Percentiles rank a stretch among this genome's conserved stretches.
These are phyloP conservation scores for Solanum bulbocastanum DNA, from an alignment of 257 asterid genomes.

Conservation along the genomic window DNA sequence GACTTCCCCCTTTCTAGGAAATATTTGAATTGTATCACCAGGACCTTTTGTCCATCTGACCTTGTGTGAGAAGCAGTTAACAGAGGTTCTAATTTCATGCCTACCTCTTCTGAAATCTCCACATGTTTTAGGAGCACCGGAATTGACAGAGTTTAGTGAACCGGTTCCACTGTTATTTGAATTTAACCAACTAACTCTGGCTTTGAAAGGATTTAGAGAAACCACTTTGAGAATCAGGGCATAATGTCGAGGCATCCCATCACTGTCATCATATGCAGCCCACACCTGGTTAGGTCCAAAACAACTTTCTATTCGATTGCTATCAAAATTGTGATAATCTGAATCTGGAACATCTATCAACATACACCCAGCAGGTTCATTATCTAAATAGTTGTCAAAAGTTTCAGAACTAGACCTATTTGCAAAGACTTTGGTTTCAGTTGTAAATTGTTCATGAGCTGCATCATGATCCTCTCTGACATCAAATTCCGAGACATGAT, in stretches of 20 bases:
- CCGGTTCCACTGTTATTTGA: constrained; percentile 23
- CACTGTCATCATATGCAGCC: constrained; percentile 65
- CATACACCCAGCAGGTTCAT: constrained; percentile 16
- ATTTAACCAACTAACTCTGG: constrained; percentile 44
- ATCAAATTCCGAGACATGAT: not conserved
- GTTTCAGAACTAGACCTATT: not conserved
- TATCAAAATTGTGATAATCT: constrained; percentile 51
- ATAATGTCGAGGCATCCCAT: constrained; percentile 70
- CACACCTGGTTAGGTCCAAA: constrained; percentile 55
- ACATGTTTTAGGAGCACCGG: constrained; percentile 38
- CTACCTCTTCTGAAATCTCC: constrained; percentile 45
- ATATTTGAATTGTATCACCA: constrained; percentile 34
- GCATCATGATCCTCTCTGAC: constrained; percentile 10
- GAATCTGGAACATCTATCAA: constrained; percentile 34
- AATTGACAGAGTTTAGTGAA: constrained; percentile 28
- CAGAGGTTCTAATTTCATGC: constrained; percentile 23
- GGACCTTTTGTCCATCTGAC: constrained; percentile 30
- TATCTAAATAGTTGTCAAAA: not conserved
- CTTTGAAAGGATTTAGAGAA: constrained; percentile 51
- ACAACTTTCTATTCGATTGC: constrained; percentile 28
- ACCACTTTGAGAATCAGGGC: constrained; percentile 47
- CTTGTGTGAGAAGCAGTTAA: constrained; percentile 50
- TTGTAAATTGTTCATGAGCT: constrained; percentile 12
- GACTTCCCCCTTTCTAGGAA: constrained; percentile 53
- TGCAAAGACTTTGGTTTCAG: constrained; percentile 9